These are phyloP conservation scores for Phalaenopsis equestris DNA, from an alignment of 106 monocot genomes.

Conservation along the genomic window DNA sequence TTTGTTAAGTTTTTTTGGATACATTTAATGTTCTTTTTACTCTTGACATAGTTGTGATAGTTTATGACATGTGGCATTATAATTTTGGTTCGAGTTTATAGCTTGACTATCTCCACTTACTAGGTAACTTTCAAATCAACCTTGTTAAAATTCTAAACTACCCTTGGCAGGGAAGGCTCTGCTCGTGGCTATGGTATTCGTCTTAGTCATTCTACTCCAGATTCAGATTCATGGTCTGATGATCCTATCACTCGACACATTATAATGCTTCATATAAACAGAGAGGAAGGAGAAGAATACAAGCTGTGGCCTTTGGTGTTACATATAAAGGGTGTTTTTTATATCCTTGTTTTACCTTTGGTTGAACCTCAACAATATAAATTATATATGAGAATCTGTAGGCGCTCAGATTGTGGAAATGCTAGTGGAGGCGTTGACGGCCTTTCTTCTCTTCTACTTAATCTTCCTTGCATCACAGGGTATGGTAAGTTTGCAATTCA, in stretches of 20 bases:
- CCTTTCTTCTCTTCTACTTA: conserved; percentile 63
- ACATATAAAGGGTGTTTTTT: conserved; percentile 60
- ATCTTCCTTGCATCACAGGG: conserved; percentile 99
- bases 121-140: not conserved
- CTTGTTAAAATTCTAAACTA: not conserved
- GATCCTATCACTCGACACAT: conserved; percentile 94
- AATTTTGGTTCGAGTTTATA: conserved; percentile 5
- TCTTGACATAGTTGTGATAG: not conserved
- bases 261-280: conserved; percentile 52
- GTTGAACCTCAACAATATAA: conserved; percentile 63
- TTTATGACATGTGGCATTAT: not conserved
- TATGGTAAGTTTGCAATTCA: conserved; percentile 67
- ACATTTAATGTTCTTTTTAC: not conserved
- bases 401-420: conserved; percentile 55
- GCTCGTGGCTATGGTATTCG: conserved; percentile 69
- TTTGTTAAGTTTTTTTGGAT: not conserved
- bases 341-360: conserved; percentile 65
- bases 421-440: conserved; percentile 30
- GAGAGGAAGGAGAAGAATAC: conserved; percentile 39
- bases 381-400: conserved; percentile 54
- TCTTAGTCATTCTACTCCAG: conserved; percentile 33
- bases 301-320: conserved; percentile 81
- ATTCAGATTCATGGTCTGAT: conserved; percentile 87
- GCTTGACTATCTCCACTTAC: not conserved
- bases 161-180: conserved; percentile 64